phyloP scores from a whole-genome alignment of 306 rosid species.

The Casuarina cunninghamiana region DNA sequence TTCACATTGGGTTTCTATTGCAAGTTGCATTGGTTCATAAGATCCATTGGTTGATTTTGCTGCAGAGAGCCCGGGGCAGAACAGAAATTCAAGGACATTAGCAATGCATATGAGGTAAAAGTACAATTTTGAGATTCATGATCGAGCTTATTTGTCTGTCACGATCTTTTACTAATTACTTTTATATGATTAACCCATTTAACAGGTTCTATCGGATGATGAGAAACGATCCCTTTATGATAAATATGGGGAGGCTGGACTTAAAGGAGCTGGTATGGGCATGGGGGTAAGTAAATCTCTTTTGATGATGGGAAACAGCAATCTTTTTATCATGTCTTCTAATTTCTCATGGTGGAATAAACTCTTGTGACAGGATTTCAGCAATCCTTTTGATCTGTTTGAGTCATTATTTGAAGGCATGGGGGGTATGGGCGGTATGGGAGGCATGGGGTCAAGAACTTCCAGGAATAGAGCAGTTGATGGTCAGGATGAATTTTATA shows the following conservation, averaged over 20 bases:
- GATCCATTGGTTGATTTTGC: conserved; percentile 13
- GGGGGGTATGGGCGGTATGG: conserved; percentile 56
- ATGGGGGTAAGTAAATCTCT: conserved; percentile 64
- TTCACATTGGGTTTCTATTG: neutral
- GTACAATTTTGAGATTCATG: conserved; percentile 5
- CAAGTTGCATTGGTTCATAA: conserved; percentile 1
- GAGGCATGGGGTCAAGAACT: conserved; percentile 51
- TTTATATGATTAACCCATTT: conserved; percentile 26
- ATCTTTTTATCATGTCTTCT: neutral
- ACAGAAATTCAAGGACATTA: conserved; percentile 82
- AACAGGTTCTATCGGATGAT: conserved; percentile 93
- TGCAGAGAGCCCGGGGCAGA: conserved; percentile 91
- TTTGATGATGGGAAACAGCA: conserved; percentile 18
- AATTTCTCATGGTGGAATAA: conserved; percentile 13
- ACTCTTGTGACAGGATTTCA: conserved; percentile 50
- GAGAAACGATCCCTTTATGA: conserved; percentile 88
- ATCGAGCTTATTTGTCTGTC: conserved; percentile 22
- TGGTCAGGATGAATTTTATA: conserved; percentile 72
- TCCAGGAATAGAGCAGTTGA: conserved; percentile 62
- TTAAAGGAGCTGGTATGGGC: conserved; percentile 87
- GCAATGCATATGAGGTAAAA: conserved; percentile 94
- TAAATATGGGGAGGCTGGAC: conserved; percentile 95
- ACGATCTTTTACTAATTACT: conserved; percentile 17
- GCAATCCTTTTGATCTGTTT: conserved; percentile 64
- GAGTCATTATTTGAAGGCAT: conserved; percentile 62